phyloP scores from a whole-genome alignment of 257 asterid species.

The Nicotiana sylvestris region DNA sequence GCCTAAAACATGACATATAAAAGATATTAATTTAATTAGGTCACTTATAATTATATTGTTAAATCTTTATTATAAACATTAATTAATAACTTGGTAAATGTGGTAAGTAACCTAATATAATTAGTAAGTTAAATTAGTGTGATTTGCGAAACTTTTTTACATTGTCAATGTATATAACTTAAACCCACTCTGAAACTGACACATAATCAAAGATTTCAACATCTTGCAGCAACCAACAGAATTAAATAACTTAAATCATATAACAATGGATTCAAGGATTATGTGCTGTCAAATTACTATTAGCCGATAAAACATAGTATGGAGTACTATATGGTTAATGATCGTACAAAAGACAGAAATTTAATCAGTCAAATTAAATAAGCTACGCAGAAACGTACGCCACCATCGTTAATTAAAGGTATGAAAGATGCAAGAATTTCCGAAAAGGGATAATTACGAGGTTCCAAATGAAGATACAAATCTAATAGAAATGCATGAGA shows the following conservation, averaged over 20 bases:
- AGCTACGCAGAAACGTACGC: neutral
- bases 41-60: no score
- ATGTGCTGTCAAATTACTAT: neutral
- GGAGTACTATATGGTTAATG: neutral
- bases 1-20: neutral
- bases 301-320: neutral
- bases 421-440: neutral
- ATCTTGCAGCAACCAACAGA: neutral
- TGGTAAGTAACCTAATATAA: no score
- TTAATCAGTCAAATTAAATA: neutral
- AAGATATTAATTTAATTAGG: no score
- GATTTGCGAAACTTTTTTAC: no score
- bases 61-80: no score
- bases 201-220: neutral
- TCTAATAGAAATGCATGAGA: neutral
- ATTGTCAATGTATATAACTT: no score
- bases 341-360: conserved; percentile 7
- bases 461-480: neutral
- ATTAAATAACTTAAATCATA: neutral
- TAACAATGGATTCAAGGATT: neutral
- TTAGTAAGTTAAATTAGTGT: no score
- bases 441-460: neutral
- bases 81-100: no score
- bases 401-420: neutral
- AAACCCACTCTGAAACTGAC: neutral